Evolutionary conservation across 306 rosid species (phyloP).

Genomic region (Vigna nakashimae): DNA sequence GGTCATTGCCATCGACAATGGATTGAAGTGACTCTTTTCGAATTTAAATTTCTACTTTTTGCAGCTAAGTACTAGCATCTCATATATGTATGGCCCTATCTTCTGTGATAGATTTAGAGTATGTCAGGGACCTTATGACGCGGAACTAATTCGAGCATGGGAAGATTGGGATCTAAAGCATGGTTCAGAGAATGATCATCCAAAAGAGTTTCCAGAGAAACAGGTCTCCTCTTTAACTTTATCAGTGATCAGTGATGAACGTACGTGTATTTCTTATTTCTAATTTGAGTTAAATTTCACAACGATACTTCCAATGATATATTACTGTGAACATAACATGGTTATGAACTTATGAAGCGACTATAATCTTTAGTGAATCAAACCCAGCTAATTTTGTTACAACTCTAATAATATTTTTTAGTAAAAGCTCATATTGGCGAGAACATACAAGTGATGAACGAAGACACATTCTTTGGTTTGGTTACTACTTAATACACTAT

Average conservation of each 20-base stretch:
- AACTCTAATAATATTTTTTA: constrained; percentile 3
- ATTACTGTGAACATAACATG: constrained; percentile 15
- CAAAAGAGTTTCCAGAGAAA: constrained; percentile 74
- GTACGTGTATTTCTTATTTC: constrained; percentile 28
- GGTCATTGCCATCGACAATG: background rate
- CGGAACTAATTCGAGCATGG: constrained; percentile 77
- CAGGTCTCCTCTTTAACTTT: constrained; percentile 65
- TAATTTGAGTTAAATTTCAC: constrained; percentile 27
- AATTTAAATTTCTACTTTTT: constrained; percentile 23
- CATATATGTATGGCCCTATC: constrained; percentile 42
- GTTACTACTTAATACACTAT: constrained; percentile 18
- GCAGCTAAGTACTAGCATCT: constrained; percentile 27
- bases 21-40: constrained; percentile 10
- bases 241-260: background rate
- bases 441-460: background rate
- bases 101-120: constrained; percentile 66
- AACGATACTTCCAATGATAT: constrained; percentile 16
- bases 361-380: constrained; percentile 26
- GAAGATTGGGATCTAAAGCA: constrained; percentile 77
- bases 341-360: constrained; percentile 23
- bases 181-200: constrained; percentile 90
- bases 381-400: constrained; percentile 11
- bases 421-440: constrained; percentile 5
- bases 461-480: constrained; percentile 29
- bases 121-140: constrained; percentile 84